These are phyloP conservation scores for Aspergillus bridgeri DNA, from an alignment of 495 filamentous ascomycete genomes.

Conservation along the genomic window DNA sequence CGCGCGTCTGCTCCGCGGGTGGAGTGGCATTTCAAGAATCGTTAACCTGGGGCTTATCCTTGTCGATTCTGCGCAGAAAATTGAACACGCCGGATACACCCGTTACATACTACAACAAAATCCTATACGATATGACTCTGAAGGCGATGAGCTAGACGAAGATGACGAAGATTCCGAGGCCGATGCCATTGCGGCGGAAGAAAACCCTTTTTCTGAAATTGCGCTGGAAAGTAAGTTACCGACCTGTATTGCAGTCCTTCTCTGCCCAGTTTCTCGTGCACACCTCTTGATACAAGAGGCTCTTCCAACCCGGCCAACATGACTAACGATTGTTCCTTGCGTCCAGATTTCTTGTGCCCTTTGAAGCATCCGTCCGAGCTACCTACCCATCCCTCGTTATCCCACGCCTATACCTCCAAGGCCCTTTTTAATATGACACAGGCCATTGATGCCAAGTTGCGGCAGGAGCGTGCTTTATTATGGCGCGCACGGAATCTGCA, in stretches of 20 bases:
- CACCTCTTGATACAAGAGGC: neutral
- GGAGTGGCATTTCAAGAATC: neutral
- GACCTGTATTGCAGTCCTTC: neutral
- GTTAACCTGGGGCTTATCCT: neutral
- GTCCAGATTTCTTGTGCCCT: conserved; percentile 76
- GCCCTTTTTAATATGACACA: conserved; percentile 75
- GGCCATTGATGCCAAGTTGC: conserved; percentile 65
- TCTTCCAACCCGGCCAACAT: too few species aligned
- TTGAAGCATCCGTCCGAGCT: conserved; percentile 84
- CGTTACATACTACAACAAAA: conserved; percentile 82
- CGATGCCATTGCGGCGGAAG: conserved; percentile 65
- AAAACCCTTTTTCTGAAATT: conserved; percentile 79
- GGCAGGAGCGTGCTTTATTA: conserved; percentile 69
- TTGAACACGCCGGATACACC: conserved; percentile 80
- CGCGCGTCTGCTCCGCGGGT: neutral
- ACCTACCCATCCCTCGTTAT: conserved; percentile 76
- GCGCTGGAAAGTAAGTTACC: conserved; percentile 70
- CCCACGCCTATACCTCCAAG: conserved; percentile 74
- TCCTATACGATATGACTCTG: conserved; percentile 70
- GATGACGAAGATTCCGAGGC: conserved; percentile 77
- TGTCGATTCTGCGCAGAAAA: conserved; percentile 50
- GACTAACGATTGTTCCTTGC: neutral
- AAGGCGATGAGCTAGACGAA: conserved; percentile 74
- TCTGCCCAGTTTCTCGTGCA: neutral
- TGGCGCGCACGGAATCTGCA: conserved; percentile 77